Percentiles rank a stretch among this genome's conserved stretches.
These are phyloP conservation scores for Sordaria brevicollis DNA, from an alignment of 495 filamentous ascomycete genomes.

Conservation along the genomic window DNA sequence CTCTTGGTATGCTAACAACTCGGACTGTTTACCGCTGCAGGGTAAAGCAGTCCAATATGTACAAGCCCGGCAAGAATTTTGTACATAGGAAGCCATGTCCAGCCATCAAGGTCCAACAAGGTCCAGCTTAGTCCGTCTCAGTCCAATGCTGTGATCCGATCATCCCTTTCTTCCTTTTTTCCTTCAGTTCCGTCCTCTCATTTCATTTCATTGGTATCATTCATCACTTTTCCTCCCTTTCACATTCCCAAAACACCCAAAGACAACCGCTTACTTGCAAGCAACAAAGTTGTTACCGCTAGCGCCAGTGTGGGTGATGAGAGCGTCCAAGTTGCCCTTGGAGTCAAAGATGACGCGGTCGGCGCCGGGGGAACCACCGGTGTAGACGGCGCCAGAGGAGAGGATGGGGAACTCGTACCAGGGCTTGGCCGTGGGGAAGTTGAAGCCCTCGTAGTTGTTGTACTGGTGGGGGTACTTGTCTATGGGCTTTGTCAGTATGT, in stretches of 20 bases:
- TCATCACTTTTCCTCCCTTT: background rate
- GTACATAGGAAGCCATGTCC: background rate
- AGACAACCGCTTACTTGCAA: slow-evolving; percentile 23
- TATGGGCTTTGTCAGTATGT: slow-evolving; percentile 2
- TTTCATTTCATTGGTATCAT: background rate
- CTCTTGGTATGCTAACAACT: background rate
- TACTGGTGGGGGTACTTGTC: slow-evolving; percentile 60
- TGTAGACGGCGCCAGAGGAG: slow-evolving; percentile 40
- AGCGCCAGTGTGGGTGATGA: slow-evolving; percentile 63
- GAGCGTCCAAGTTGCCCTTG: slow-evolving; percentile 38
- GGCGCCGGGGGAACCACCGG: slow-evolving; percentile 54
- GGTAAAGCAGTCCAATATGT: background rate
- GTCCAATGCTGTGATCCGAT: background rate
- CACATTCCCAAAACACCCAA: background rate
- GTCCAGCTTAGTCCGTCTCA: background rate
- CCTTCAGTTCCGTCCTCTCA: background rate
- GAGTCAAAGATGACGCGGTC: slow-evolving; percentile 63
- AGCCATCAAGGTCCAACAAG: background rate
- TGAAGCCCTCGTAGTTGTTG: slow-evolving; percentile 65
- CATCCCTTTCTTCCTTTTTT: background rate
- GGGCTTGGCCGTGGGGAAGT: slow-evolving; percentile 43
- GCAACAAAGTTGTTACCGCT: slow-evolving; percentile 55
- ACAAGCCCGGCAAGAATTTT: background rate
- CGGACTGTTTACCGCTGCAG: background rate
- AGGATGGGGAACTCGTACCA: slow-evolving; percentile 70